These are phyloP conservation scores for Coprinopsis sp. DNA, from an alignment of 768 basidiomycete genomes.

Conservation along the genomic window DNA sequence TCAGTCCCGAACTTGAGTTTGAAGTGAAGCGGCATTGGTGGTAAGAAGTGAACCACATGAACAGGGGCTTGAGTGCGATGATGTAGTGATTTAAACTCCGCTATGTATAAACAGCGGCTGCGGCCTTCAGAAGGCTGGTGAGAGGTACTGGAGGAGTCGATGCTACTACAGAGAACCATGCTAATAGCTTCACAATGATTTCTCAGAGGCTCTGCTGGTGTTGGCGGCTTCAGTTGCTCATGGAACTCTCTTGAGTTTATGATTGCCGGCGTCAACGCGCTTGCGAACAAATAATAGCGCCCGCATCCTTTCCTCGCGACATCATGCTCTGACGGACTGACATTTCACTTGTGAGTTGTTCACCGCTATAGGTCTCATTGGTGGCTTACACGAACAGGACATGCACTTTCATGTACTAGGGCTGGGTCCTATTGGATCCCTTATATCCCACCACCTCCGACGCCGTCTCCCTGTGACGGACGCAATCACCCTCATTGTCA, in stretches of 20 bases:
- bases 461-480: conserved; percentile 45
- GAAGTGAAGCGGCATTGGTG: conserved; percentile 50
- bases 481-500: conserved; percentile 69
- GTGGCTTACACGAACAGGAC: background rate
- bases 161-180: background rate
- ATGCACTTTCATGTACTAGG: conserved; percentile 80
- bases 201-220: too few relatives aligned
- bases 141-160: background rate
- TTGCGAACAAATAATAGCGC: too few relatives aligned
- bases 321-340: too few relatives aligned
- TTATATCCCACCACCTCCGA: conserved; percentile 78
- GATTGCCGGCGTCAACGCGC: too few relatives aligned
- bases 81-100: conserved; percentile 40
- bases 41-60: conserved; percentile 6
- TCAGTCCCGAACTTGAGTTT: conserved; percentile 58
- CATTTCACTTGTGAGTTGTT: too few relatives aligned
- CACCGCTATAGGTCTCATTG: background rate
- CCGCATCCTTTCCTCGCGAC: too few relatives aligned
- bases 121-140: conserved; percentile 23
- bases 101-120: conserved; percentile 16
- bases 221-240: too few relatives aligned
- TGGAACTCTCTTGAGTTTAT: too few relatives aligned
- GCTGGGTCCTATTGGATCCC: conserved; percentile 77
- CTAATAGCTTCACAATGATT: too few relatives aligned
- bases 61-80: conserved; percentile 10